Conservation (phyloP, 306 rosid species). For the Delonix regia region DNA sequence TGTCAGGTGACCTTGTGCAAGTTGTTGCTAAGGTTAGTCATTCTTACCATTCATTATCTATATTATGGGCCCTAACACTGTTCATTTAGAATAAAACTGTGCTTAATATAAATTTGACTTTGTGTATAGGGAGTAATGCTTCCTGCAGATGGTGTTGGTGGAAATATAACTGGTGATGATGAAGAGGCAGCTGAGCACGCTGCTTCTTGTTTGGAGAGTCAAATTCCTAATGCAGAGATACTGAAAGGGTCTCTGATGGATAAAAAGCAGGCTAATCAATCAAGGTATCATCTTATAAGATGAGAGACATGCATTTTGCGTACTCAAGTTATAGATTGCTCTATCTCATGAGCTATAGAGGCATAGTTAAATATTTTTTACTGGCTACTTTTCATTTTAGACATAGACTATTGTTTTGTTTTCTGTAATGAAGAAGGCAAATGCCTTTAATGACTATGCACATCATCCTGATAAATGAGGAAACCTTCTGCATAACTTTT, state of each 20-base stretch:
- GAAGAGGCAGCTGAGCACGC: slow-evolving; percentile 46
- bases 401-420: slow-evolving; percentile 7
- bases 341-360: slow-evolving; percentile 16
- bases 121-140: slow-evolving; percentile 62
- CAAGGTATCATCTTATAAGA: slow-evolving; percentile 58
- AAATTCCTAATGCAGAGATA: slow-evolving; percentile 39
- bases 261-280: slow-evolving; percentile 41
- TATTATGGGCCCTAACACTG: slow-evolving; percentile 8
- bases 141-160: slow-evolving; percentile 57
- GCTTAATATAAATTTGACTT: slow-evolving; percentile 24
- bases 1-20: slow-evolving; percentile 76
- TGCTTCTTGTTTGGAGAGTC: slow-evolving; percentile 39
- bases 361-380: slow-evolving; percentile 9
- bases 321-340: slow-evolving; percentile 24
- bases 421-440: background rate
- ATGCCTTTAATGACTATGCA: background rate
- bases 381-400: slow-evolving; percentile 9
- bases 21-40: slow-evolving; percentile 74
- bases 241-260: slow-evolving; percentile 35
- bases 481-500: background rate
- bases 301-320: slow-evolving; percentile 1
- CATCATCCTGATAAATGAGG: slow-evolving; percentile 5
- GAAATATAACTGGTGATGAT: slow-evolving; percentile 49
- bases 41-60: slow-evolving; percentile 4
- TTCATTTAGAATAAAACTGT: slow-evolving; percentile 20